Conservation (phyloP, 1,284 basidiomycete genomes). For the Leucoagaricus sp. region DNA sequence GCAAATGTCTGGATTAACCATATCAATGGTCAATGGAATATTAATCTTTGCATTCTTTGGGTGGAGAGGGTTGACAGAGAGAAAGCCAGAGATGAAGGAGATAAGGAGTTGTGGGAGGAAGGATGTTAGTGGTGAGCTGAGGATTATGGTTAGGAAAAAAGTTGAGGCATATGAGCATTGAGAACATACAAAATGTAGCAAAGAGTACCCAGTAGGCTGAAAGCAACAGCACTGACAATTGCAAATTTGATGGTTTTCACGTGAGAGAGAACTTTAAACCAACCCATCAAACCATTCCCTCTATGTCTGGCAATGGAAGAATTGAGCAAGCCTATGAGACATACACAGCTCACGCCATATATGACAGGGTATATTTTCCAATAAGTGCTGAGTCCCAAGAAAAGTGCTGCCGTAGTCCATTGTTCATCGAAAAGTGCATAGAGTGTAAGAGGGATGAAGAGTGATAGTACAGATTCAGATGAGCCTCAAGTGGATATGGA, state of each 20-base stretch:
- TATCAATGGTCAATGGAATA: conserved; percentile 67
- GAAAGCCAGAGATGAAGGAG: conserved; percentile 65
- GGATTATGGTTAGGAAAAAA: conserved; percentile 45
- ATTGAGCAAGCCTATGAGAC: conserved; percentile 52
- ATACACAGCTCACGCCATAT: conserved; percentile 80
- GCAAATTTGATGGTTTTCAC: conserved; percentile 67
- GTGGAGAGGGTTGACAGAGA: conserved; percentile 58
- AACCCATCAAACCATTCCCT: conserved; percentile 27
- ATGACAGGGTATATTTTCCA: conserved; percentile 97
- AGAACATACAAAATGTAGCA: conserved; percentile 76
- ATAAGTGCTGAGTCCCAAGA: conserved; percentile 82
- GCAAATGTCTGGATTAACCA: conserved; percentile 91
- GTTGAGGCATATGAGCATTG: no score
- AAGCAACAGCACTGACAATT: conserved; percentile 66
- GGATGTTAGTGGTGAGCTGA: conserved; percentile 67
- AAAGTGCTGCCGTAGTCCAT: conserved; percentile 66
- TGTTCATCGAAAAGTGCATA: conserved; percentile 52
- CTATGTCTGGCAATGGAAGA: neutral
- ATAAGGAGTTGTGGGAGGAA: conserved; percentile 77
- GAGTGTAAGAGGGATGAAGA: conserved; percentile 80
- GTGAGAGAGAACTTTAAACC: conserved; percentile 50
- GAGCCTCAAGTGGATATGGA: conserved; percentile 97
- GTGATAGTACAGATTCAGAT: conserved; percentile 86
- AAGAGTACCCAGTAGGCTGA: conserved; percentile 60
- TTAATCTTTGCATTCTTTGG: no score